Evolutionary conservation across 2,329 filamentous ascomycete species (phyloP).

Genomic region (Alternaria sp.): DNA sequence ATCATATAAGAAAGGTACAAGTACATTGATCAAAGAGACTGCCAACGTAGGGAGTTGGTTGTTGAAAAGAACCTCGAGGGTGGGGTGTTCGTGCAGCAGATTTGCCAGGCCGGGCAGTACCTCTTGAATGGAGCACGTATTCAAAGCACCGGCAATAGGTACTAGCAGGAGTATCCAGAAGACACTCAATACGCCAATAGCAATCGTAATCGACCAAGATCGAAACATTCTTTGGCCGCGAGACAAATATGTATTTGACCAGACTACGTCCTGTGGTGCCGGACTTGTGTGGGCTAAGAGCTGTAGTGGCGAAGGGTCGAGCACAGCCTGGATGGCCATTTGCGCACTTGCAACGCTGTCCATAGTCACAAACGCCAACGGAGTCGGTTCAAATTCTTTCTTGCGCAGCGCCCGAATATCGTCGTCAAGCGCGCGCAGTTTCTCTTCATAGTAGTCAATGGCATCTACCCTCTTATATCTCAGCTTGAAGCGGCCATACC

Average conservation of each 20-base stretch:
- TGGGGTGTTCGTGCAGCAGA: slow-evolving; percentile 70
- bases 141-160: slow-evolving; percentile 78
- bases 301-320: slow-evolving; percentile 87
- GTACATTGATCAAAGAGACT: slow-evolving; percentile 84
- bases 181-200: slow-evolving; percentile 82
- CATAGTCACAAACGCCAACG: slow-evolving; percentile 96
- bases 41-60: slow-evolving; percentile 86
- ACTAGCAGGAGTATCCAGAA: slow-evolving; percentile 87
- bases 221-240: slow-evolving; percentile 75
- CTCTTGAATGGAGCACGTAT: slow-evolving; percentile 78
- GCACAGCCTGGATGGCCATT: slow-evolving; percentile 93
- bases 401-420: slow-evolving; percentile 73
- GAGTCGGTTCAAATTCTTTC: slow-evolving; percentile 77
- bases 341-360: slow-evolving; percentile 90
- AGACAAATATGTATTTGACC: slow-evolving; percentile 88
- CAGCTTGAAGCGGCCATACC: slow-evolving; percentile 78
- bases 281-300: slow-evolving; percentile 86
- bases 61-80: slow-evolving; percentile 78
- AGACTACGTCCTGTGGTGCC: slow-evolving; percentile 89
- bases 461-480: slow-evolving; percentile 80
- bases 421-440: slow-evolving; percentile 78
- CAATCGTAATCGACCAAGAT: slow-evolving; percentile 81
- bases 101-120: slow-evolving; percentile 74
- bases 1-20: slow-evolving; percentile 93
- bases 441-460: slow-evolving; percentile 92